Percentiles rank a stretch among this genome's conserved stretches.
Conservation (phyloP, 2,329 filamentous ascomycete species). For the Biscogniauxia marginata region DNA sequence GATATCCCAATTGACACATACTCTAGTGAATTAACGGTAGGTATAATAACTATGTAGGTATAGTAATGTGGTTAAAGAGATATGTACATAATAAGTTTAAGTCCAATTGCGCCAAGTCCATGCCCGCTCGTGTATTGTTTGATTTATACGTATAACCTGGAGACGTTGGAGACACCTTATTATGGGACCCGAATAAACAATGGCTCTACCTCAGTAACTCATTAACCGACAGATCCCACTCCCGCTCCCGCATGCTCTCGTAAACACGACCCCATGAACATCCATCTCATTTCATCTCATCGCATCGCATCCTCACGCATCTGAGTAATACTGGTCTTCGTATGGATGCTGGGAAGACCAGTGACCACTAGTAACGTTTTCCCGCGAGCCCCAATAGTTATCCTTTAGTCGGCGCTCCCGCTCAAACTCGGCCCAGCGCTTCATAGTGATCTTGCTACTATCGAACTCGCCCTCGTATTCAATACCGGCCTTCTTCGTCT, state of each 20-base stretch:
- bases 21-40: no score
- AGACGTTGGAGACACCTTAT: no score
- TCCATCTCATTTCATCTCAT: not conserved
- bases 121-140: no score
- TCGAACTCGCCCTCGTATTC: slow-evolving; percentile 96
- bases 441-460: slow-evolving; percentile 99
- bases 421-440: slow-evolving; percentile 97
- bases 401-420: slow-evolving; percentile 52
- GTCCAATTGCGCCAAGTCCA: no score
- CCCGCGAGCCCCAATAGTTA: slow-evolving; percentile 53
- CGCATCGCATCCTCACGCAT: slow-evolving; percentile 39
- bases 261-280: not conserved
- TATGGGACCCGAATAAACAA: no score
- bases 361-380: slow-evolving; percentile 47
- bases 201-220: not conserved
- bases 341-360: slow-evolving; percentile 48
- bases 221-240: not conserved
- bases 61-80: no score
- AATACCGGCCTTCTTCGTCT: slow-evolving; percentile 80
- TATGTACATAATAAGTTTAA: no score
- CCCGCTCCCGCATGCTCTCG: not conserved
- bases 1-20: no score
- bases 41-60: no score
- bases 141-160: no score
- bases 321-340: slow-evolving; percentile 56